These are phyloP conservation scores for Penicillium sp. DNA, from an alignment of 2,329 filamentous ascomycete species.

Conservation along the genomic window DNA sequence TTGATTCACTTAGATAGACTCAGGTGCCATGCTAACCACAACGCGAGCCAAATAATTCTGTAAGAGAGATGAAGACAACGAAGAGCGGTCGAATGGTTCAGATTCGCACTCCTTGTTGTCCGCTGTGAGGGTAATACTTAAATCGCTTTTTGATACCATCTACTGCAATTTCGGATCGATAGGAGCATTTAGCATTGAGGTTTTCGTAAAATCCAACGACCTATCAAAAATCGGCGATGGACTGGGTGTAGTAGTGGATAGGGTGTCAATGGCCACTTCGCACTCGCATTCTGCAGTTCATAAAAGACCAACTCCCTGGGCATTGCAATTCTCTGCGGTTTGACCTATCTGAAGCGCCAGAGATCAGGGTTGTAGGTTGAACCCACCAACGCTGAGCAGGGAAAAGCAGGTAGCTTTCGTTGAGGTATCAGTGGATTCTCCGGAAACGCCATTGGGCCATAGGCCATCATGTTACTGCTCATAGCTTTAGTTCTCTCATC, in stretches of 20 bases:
- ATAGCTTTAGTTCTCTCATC: not conserved
- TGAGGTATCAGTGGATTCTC: not conserved
- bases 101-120: constrained; percentile 1
- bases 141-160: not conserved
- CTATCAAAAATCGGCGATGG: not conserved
- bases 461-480: not conserved
- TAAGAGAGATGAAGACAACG: not conserved
- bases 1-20: not conserved
- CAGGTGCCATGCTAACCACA: not conserved
- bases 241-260: not conserved
- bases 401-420: not conserved
- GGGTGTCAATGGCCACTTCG: not conserved
- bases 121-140: not conserved
- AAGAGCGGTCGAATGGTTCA: constrained; percentile 3
- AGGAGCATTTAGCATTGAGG: not conserved
- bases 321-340: not conserved
- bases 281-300: not conserved
- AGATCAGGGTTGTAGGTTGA: not conserved
- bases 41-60: not conserved
- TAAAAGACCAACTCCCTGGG: not conserved
- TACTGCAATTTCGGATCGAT: not conserved
- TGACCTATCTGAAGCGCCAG: not conserved
- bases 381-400: not conserved
- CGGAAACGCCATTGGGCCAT: not conserved
- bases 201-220: not conserved